A percentile compares a stretch with the other conserved stretches of the same genome.
These are phyloP conservation scores for Sporormia fimetaria DNA, from an alignment of 495 filamentous ascomycete genomes.

Conservation along the genomic window DNA sequence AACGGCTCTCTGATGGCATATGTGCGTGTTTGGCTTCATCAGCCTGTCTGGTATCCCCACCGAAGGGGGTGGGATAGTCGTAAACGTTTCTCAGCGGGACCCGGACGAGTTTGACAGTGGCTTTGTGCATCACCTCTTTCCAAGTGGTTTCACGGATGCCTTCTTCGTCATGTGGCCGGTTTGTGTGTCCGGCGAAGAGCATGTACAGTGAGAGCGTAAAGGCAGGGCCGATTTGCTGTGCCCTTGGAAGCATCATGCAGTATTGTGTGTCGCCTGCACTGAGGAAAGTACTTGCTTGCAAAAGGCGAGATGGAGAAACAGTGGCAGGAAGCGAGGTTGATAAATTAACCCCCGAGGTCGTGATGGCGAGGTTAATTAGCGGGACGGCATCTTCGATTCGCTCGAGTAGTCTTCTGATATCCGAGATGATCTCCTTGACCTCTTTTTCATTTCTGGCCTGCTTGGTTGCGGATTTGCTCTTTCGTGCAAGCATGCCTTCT, in stretches of 20 bases:
- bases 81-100: constrained; percentile 35
- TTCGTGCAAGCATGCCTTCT: constrained; percentile 49
- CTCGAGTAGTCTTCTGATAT: constrained; percentile 62
- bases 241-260: constrained; percentile 45
- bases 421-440: constrained; percentile 56
- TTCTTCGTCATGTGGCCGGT: constrained; percentile 49
- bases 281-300: constrained; percentile 90
- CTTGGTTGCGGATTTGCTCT: constrained; percentile 39
- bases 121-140: constrained; percentile 98
- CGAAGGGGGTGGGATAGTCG: constrained; percentile 27
- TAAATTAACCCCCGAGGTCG: constrained; percentile 80
- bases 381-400: constrained; percentile 91
- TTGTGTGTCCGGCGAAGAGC: constrained; percentile 75
- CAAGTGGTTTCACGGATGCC: constrained; percentile 67
- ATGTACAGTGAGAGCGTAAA: constrained; percentile 92
- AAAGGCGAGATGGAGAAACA: constrained; percentile 78
- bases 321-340: constrained; percentile 67
- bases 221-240: constrained; percentile 77
- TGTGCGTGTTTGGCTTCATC: constrained; percentile 13
- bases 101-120: constrained; percentile 64
- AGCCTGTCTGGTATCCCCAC: neutral
- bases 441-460: constrained; percentile 45
- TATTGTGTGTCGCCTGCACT: constrained; percentile 83
- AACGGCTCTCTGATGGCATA: constrained; percentile 40
- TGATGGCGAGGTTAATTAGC: constrained; percentile 87